Evolutionary conservation across 176 grass and related monocot genomes (phyloP), one percentile per base, ranked within the genome.

Genomic region (Carex scoparia): DNA sequence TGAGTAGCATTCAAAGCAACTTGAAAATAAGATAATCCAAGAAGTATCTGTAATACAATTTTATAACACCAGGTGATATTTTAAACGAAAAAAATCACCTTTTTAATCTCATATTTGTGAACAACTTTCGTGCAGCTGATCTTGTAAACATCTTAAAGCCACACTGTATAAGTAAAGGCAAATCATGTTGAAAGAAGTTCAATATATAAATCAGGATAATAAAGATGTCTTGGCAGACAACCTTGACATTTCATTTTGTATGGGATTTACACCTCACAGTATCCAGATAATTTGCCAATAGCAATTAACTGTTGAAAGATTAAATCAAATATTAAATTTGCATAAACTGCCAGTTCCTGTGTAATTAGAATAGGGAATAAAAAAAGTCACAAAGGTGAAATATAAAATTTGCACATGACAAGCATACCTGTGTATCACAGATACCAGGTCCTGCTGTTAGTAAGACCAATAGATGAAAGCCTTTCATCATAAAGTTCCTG

Each of bases 81-180:
- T 19, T 81, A 64, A 64, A 74, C 16, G 31, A 72, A 81, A 30
- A 85, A 85, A 10, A 16, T 56, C 62, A 95, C 93, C 93, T 95
- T 89, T 99, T 95, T 61, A 95, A 81, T 90, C 90, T 91, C 67
- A 99, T 92, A 88, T 99, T 99, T 82, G 96, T 95, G 66, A 99
- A 99, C 61, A 95, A 88, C 37, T 95, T 99, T 76, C 87, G 88
- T 28, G 93, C 91, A 65, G 96, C 90, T 85, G 81, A 82, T 85
- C 96, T 91, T 85, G 93, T 99, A 83, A 99, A 95, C 93, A 99
- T 99, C 88, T 99, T 99, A 90, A 95, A 99, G 55, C 96, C 96
- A 91, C 96, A 95, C 96, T 94, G 84, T 64, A 83, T n/a, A 23
- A 60, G 23, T 33, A 53, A 89, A 88, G 51, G 49, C 28, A 61